Base-by-base conservation (phyloP, 2,329 filamentous ascomycete genomes). In the Tolypocladium paradoxum region DNA sequence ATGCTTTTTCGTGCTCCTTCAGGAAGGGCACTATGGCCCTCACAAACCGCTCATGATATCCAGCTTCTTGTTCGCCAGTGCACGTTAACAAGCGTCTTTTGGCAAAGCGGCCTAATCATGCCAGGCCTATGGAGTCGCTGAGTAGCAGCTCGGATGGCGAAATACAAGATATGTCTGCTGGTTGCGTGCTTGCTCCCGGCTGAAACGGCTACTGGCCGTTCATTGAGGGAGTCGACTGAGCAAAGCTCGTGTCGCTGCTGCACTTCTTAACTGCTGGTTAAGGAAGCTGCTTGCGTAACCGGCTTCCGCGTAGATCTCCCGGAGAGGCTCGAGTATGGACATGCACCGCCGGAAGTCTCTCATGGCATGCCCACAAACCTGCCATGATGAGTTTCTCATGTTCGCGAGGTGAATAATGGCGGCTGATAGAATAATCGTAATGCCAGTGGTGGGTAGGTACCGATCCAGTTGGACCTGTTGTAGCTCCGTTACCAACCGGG, bases 371-470 rank as follows among this genome's bases (percentile, higher is more conserved):
- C 87, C 80, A 20, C 89, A 82, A 4, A 85, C 84, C 52, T 83
- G 81, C n/a, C 82, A 80, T 52, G 88, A 82, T 5, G 84, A 85
- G 35, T 88, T 89, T 67, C 95, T 95, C 77, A 96, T 91, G 66
- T 96, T 90, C 7, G 96, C 79, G n/a, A 96, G 79, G 64, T 96
- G 91, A 52, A 95, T 95, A 60, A 96, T 95, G 72, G 96, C 91
- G 20, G 91, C 90, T 0, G 91, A 90, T 1, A 96, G 79, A 5
- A 96, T 83, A 38, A 95, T 89, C 0, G 91, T 96, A 9, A 96
- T 90, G 38, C 90, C 90, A 0, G 90, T 92, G 0, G 90, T 96
- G 1, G 91, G 90, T 8, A 96, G 79, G 63, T 83, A 95, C 54
- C 79, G 81, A 56, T 92, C 90, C 18, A 96, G 76, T 49, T 85